These are phyloP conservation scores for Coemansia sp. DNA, from an alignment of 192 early-diverging fungal species.

Conservation along the genomic window DNA sequence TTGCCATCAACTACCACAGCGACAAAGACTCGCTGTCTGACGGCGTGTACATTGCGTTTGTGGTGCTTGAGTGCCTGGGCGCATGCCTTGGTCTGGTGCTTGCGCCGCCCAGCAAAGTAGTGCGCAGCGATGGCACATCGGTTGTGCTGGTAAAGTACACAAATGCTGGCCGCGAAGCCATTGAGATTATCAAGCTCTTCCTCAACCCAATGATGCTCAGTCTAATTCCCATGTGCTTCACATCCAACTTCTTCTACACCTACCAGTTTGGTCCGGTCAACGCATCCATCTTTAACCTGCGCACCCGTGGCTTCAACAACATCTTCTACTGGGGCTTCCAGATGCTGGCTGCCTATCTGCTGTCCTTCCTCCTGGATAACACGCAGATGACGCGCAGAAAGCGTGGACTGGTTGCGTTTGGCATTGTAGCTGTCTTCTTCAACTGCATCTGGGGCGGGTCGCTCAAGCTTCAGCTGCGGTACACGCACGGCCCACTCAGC, in stretches of 20 bases:
- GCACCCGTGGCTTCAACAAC: conserved; percentile 75
- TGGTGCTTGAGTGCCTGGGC: conserved; percentile 70
- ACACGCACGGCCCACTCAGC: conserved; percentile 37
- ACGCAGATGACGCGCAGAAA: conserved; percentile 52
- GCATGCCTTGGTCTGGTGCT: conserved; percentile 60
- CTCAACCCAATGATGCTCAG: conserved; percentile 65
- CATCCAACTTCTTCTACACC: conserved; percentile 80
- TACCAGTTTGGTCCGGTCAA: conserved; percentile 73
- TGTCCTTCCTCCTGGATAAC: conserved; percentile 71
- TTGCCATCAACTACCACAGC: conserved; percentile 65
- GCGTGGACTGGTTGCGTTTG: conserved; percentile 63
- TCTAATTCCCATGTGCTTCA: conserved; percentile 68
- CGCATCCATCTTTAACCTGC: conserved; percentile 65
- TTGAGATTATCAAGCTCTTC: conserved; percentile 63
- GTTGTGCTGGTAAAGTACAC: conserved; percentile 69
- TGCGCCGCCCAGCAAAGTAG: conserved; percentile 62
- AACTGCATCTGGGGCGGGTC: conserved; percentile 63
- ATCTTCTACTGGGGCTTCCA: conserved; percentile 75
- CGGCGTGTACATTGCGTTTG: conserved; percentile 75
- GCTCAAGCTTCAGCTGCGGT: conserved; percentile 62
- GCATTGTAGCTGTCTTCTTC: conserved; percentile 47
- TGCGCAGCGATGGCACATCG: conserved; percentile 65
- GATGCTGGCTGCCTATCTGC: conserved; percentile 66
- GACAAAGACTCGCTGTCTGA: conserved; percentile 54
- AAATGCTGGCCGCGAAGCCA: conserved; percentile 60